phyloP scores from a whole-genome alignment of 495 filamentous ascomycete genomes.

The Massariosphaeria phaeospora region DNA sequence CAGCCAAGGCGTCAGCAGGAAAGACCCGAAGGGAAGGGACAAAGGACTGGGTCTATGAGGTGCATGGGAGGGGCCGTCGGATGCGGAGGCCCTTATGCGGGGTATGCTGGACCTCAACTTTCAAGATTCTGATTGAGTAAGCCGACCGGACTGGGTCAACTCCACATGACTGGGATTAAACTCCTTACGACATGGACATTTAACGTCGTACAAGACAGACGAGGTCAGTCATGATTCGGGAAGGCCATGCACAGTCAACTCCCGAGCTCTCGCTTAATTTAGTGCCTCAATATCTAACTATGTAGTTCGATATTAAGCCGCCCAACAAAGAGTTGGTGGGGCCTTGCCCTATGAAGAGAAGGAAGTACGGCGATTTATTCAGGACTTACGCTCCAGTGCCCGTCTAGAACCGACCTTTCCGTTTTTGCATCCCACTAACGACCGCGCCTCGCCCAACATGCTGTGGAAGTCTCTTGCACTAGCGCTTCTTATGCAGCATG shows the following conservation, averaged over 20 bases:
- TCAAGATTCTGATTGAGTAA: too few relatives aligned
- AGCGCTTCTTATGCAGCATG: conserved; percentile 14
- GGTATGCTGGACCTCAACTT: too few relatives aligned
- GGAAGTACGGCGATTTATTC: conserved; percentile 4
- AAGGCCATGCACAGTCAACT: conserved; percentile 7
- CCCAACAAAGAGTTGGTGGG: not conserved
- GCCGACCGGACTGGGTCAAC: too few relatives aligned
- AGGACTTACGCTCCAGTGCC: conserved; percentile 7
- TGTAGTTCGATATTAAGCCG: conserved; percentile 11
- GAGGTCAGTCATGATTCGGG: conserved; percentile 5
- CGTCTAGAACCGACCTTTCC: not conserved
- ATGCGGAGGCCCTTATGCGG: too few relatives aligned
- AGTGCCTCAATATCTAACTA: not conserved
- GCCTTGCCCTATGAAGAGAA: not conserved
- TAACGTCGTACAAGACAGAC: too few relatives aligned
- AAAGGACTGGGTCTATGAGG: too few relatives aligned
- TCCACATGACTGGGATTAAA: too few relatives aligned
- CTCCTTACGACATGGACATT: too few relatives aligned
- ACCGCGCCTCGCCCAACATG: conserved; percentile 6
- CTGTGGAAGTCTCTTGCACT: conserved; percentile 16
- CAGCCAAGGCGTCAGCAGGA: too few relatives aligned
- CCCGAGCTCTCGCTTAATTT: conserved; percentile 14
- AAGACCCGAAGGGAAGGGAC: too few relatives aligned
- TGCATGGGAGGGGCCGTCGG: too few relatives aligned
- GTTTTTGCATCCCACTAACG: not conserved